These are phyloP conservation scores for Chaetomiaceae sp. DNA, from an alignment of 2,329 filamentous ascomycete species.

Conservation along the genomic window DNA sequence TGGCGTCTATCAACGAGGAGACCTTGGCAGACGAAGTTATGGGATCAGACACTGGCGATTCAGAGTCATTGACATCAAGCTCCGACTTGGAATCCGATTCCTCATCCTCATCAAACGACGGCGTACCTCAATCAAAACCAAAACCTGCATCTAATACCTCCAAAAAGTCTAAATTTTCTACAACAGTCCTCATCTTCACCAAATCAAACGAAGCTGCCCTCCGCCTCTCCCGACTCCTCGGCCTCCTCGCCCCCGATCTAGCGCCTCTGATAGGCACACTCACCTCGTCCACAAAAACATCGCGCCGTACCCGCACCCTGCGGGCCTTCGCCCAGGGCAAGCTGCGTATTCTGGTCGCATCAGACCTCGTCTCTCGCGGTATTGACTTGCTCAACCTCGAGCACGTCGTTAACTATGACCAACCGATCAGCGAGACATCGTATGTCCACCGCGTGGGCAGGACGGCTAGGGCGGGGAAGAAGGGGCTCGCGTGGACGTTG, in stretches of 20 bases:
- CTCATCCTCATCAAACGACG: conserved; percentile 24
- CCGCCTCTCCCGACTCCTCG: conserved; percentile 77
- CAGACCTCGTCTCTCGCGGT: conserved; percentile 88
- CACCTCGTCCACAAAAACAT: conserved; percentile 72
- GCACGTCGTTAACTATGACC: conserved; percentile 91
- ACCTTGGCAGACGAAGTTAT: conserved; percentile 35
- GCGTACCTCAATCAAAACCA: conserved; percentile 12
- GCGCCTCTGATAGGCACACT: conserved; percentile 61
- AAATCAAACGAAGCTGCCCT: conserved; percentile 84
- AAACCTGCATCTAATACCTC: conserved; percentile 11
- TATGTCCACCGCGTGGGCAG: conserved; percentile 92
- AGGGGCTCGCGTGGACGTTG: conserved; percentile 80
- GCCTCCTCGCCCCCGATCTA: conserved; percentile 58
- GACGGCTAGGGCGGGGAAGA: conserved; percentile 75
- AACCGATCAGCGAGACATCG: conserved; percentile 72
- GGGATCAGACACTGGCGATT: conserved; percentile 29
- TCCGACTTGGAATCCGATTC: conserved; percentile 34
- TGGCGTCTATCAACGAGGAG: conserved; percentile 32
- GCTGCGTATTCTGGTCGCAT: conserved; percentile 75
- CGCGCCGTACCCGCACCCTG: conserved; percentile 63
- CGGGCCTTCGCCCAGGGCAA: conserved; percentile 59
- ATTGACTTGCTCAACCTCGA: conserved; percentile 75
- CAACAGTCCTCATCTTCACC: conserved; percentile 73
- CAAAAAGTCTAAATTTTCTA: conserved; percentile 28
- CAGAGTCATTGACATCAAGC: conserved; percentile 25